These are phyloP conservation scores for Ogataea neopini DNA, from an alignment of 805 yeast genomes.

Conservation along the genomic window DNA sequence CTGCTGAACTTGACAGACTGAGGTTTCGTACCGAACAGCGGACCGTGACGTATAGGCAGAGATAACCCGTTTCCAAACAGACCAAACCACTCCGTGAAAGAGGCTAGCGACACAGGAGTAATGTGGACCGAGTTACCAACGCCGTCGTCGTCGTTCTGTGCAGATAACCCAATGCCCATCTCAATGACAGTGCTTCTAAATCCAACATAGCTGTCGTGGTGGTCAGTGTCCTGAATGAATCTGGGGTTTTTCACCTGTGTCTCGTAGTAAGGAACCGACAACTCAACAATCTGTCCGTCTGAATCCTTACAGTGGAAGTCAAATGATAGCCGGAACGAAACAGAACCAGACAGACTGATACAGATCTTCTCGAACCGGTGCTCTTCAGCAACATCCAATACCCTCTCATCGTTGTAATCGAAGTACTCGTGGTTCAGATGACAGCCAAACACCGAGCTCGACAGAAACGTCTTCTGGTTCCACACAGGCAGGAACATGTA, in stretches of 20 bases:
- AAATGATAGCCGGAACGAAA: constrained; percentile 57
- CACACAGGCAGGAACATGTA: constrained; percentile 49
- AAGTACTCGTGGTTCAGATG: constrained; percentile 22
- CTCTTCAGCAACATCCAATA: constrained; percentile 10
- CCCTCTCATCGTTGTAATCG: constrained; percentile 12
- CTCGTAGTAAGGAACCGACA: constrained; percentile 58
- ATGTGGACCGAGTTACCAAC: constrained; percentile 71
- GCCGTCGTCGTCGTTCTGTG: not conserved
- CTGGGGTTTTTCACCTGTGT: constrained; percentile 56
- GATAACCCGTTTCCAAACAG: constrained; percentile 75
- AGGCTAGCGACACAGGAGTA: constrained; percentile 62
- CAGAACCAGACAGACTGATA: constrained; percentile 61
- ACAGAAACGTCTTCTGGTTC: constrained; percentile 9
- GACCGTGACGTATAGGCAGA: constrained; percentile 75
- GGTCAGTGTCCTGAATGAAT: constrained; percentile 41
- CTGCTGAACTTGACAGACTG: constrained; percentile 69
- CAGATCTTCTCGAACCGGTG: constrained; percentile 51
- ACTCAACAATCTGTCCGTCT: constrained; percentile 39
- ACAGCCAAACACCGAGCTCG: constrained; percentile 29
- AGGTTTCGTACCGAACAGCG: constrained; percentile 57
- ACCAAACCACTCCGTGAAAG: constrained; percentile 81
- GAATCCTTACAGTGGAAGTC: constrained; percentile 48
- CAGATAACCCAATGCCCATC: constrained; percentile 49
- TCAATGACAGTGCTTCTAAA: constrained; percentile 81
- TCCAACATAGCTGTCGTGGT: constrained; percentile 76